A percentile compares a stretch with the other conserved stretches of the same genome.
Evolutionary conservation across 2,329 filamentous ascomycete species (phyloP).

Genomic region (Alternaria sp.): DNA sequence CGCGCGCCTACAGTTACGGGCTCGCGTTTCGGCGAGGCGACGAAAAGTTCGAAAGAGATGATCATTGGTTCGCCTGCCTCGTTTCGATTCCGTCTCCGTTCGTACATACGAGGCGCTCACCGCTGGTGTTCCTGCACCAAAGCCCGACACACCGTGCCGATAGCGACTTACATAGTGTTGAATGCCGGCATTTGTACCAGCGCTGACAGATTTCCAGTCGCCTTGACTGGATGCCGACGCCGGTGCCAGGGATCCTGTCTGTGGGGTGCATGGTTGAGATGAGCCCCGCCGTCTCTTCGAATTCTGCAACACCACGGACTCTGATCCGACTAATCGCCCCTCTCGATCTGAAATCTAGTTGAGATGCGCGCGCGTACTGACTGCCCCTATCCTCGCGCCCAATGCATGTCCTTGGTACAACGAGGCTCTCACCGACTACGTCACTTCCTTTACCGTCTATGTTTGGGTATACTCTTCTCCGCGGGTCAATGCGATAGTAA

Average conservation of each 20-base stretch:
- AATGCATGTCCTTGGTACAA: constrained; percentile 4
- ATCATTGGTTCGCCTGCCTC: constrained; percentile 4
- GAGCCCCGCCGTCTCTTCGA: constrained; percentile 1
- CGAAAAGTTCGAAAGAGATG: not conserved
- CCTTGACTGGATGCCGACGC: not conserved
- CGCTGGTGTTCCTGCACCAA: constrained; percentile 6
- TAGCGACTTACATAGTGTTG: not conserved
- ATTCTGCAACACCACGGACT: constrained; percentile 6
- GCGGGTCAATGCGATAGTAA: not conserved
- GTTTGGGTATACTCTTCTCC: not conserved
- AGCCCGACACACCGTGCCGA: constrained; percentile 1
- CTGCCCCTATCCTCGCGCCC: not conserved
- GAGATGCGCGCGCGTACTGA: constrained; percentile 1
- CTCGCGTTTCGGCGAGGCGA: not conserved
- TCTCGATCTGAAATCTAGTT: not conserved
- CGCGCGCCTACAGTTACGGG: not conserved
- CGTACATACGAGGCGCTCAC: constrained; percentile 16
- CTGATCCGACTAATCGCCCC: not conserved
- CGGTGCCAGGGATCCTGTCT: not conserved
- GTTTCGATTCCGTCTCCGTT: not conserved
- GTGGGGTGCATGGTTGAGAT: constrained; percentile 10
- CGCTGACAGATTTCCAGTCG: not conserved
- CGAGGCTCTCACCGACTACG: constrained; percentile 32
- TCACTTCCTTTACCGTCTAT: constrained; percentile 7
- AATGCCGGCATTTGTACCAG: constrained; percentile 4